Percentiles rank a stretch among this genome's conserved stretches.
Evolutionary conservation across 495 filamentous ascomycete genomes (phyloP).

Genomic region (Niebla homalea): DNA sequence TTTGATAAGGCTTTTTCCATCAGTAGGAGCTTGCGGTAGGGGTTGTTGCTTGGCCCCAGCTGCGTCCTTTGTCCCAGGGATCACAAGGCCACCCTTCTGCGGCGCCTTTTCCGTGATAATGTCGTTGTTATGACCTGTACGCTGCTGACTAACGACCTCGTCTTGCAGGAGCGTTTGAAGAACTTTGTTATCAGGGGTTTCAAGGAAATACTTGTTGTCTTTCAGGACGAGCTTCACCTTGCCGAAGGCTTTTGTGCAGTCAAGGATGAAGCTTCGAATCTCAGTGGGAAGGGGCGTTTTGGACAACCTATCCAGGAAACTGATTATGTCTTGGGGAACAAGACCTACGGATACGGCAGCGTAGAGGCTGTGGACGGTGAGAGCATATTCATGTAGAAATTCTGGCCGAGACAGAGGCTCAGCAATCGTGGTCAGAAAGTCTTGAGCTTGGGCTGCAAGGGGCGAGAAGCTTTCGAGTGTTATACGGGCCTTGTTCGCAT

Average conservation of each 20-base stretch:
- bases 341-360: conserved; percentile 89
- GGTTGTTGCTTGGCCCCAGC: conserved; percentile 62
- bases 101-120: conserved; percentile 70
- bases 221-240: conserved; percentile 94
- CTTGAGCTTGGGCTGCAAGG: conserved; percentile 69
- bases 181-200: conserved; percentile 74
- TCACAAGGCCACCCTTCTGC: conserved; percentile 80
- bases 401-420: conserved; percentile 81
- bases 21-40: conserved; percentile 29
- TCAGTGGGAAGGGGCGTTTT: conserved; percentile 71
- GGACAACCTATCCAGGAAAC: conserved; percentile 69
- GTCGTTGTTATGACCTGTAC: conserved; percentile 51
- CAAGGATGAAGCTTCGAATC: conserved; percentile 68
- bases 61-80: conserved; percentile 88
- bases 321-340: conserved; percentile 77
- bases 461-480: conserved; percentile 94
- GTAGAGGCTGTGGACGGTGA: conserved; percentile 87
- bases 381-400: conserved; percentile 81
- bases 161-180: conserved; percentile 71
- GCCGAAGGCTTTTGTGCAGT: conserved; percentile 78
- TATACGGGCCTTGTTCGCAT: conserved; percentile 67
- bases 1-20: conserved; percentile 18
- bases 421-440: conserved; percentile 90
- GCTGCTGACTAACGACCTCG: conserved; percentile 49
- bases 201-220: conserved; percentile 85